A percentile compares a stretch with the other conserved stretches of the same genome.
Evolutionary conservation across 106 monocot genomes (phyloP).

Genomic region (Acanthochlamys bracteata): DNA sequence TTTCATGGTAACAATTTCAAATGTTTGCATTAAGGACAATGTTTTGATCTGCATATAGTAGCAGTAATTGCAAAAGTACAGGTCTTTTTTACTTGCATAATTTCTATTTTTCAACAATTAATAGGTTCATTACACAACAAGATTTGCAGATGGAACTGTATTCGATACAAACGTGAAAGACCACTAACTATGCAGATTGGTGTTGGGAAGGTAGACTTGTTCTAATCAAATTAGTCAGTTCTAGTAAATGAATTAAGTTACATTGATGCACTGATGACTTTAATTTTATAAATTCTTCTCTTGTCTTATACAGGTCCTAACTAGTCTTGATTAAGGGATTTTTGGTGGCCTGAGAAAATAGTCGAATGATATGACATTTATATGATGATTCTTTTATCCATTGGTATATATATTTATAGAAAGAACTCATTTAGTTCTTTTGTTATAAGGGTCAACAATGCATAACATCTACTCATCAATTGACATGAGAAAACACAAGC

Average conservation of each 20-base stretch:
- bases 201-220: slow-evolving; percentile 58
- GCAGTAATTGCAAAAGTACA: neutral
- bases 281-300: neutral
- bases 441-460: neutral
- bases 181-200: slow-evolving; percentile 83
- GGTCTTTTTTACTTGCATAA: neutral
- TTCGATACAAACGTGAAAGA: slow-evolving; percentile 90
- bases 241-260: neutral
- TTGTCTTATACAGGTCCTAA: slow-evolving; percentile 47
- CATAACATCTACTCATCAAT: neutral
- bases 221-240: neutral
- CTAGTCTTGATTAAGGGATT: slow-evolving; percentile 87
- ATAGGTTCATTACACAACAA: slow-evolving; percentile 85
- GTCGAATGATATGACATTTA: no score
- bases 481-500: no score
- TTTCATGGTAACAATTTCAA: no score
- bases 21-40: no score
- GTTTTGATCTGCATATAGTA: neutral
- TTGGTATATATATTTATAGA: slow-evolving; percentile 30
- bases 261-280: neutral
- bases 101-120: neutral
- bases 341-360: no score
- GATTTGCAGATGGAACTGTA: slow-evolving; percentile 85
- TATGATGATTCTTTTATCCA: no score
- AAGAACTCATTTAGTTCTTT: neutral